phyloP scores from a whole-genome alignment of 2,329 filamentous ascomycete genomes.

The Neofusicoccum cordaticola region DNA sequence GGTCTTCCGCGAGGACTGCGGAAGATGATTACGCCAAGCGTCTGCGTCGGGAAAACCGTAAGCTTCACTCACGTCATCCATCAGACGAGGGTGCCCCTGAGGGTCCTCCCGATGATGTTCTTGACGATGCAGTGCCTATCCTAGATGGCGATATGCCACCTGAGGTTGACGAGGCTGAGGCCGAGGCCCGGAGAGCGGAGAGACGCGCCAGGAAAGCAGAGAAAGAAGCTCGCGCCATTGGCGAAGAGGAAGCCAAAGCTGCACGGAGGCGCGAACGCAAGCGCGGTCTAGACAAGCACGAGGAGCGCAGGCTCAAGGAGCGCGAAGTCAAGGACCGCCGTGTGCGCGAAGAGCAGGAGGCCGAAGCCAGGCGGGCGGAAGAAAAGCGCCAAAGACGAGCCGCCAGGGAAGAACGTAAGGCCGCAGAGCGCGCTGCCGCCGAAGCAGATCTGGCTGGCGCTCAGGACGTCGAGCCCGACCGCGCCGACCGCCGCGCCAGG shows the following conservation, averaged over 20 bases:
- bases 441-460: slow-evolving; percentile 23
- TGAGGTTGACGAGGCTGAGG: slow-evolving; percentile 20
- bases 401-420: slow-evolving; percentile 32
- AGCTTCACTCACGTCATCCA: background rate
- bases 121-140: background rate
- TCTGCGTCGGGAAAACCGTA: slow-evolving; percentile 12
- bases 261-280: slow-evolving; percentile 3
- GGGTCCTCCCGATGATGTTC: background rate
- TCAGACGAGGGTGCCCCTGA: background rate
- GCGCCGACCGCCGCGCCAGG: slow-evolving; percentile 25
- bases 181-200: slow-evolving; percentile 33
- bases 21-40: slow-evolving; percentile 26
- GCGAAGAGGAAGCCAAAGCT: slow-evolving; percentile 7
- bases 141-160: background rate
- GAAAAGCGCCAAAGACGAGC: slow-evolving; percentile 38
- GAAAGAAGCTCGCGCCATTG: slow-evolving; percentile 19
- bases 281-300: background rate
- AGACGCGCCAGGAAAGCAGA: slow-evolving; percentile 31
- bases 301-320: slow-evolving; percentile 8
- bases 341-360: slow-evolving; percentile 23
- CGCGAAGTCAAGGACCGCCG: background rate
- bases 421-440: background rate
- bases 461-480: slow-evolving; percentile 18
- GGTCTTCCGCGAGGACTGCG: slow-evolving; percentile 33
- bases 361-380: slow-evolving; percentile 37